Percentiles rank a stretch among this genome's conserved stretches.
phyloP scores from a whole-genome alignment of 805 yeast species.

The Wickerhamiella dianesei region DNA sequence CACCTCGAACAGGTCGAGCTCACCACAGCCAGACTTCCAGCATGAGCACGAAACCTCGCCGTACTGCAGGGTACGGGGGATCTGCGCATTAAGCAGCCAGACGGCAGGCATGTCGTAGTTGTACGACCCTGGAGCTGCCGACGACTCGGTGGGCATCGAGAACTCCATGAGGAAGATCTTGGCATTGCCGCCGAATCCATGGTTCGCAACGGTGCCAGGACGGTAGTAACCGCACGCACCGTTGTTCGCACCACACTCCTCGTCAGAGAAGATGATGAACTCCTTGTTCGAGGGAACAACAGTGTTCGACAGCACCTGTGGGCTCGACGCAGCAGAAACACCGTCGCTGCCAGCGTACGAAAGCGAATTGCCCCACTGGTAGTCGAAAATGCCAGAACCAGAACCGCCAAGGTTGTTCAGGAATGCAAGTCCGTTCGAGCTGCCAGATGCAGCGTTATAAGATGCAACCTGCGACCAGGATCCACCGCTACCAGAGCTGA shows the following conservation, averaged over 20 bases:
- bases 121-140: slow-evolving; percentile 32
- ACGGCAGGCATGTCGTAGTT: slow-evolving; percentile 97
- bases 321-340: slow-evolving; percentile 50
- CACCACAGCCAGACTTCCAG: slow-evolving; percentile 97
- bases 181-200: slow-evolving; percentile 74
- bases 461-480: slow-evolving; percentile 69
- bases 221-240: slow-evolving; percentile 70
- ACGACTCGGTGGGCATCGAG: slow-evolving; percentile 66
- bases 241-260: slow-evolving; percentile 28
- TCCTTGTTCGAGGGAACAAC: slow-evolving; percentile 63
- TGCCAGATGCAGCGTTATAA: slow-evolving; percentile 52
- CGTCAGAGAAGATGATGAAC: slow-evolving; percentile 61
- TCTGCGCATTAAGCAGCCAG: slow-evolving; percentile 89
- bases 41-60: slow-evolving; percentile 80
- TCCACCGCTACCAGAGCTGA: slow-evolving; percentile 24
- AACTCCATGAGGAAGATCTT: slow-evolving; percentile 91
- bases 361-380: slow-evolving; percentile 81
- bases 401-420: slow-evolving; percentile 71
- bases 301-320: slow-evolving; percentile 57
- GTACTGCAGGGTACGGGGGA: slow-evolving; percentile 93
- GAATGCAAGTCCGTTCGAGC: slow-evolving; percentile 61
- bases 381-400: slow-evolving; percentile 81
- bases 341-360: slow-evolving; percentile 75
- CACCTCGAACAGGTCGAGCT: slow-evolving; percentile 87
- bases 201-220: slow-evolving; percentile 77